phyloP scores from a whole-genome alignment of 148 eudicot genomes.

The Heliamphora exappendiculata region DNA sequence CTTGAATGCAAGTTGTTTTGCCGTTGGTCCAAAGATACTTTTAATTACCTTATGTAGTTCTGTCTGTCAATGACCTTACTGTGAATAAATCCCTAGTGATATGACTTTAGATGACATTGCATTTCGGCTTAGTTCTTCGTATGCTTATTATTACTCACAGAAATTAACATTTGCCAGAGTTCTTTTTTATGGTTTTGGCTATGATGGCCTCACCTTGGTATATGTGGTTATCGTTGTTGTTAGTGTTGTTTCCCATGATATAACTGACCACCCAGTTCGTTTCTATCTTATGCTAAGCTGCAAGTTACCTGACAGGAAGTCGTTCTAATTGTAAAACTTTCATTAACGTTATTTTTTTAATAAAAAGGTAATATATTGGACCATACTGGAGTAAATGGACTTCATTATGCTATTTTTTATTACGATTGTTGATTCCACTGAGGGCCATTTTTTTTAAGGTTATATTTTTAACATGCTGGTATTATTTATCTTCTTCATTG shows the following conservation, averaged over 20 bases:
- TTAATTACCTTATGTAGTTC: constrained; percentile 1
- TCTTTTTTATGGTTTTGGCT: constrained; percentile 9
- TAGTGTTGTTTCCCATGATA: background rate
- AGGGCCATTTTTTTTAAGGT: no score
- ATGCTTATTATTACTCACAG: background rate
- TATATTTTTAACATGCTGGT: no score
- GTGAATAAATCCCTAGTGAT: background rate
- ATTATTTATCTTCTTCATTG: no score
- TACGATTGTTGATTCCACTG: no score
- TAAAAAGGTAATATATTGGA: no score
- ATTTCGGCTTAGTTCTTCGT: background rate
- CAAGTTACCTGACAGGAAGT: constrained; percentile 1
- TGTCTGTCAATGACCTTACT: background rate
- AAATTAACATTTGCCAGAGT: background rate
- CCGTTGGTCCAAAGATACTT: background rate
- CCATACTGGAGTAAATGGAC: no score
- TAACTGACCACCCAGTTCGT: background rate
- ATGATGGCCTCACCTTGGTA: background rate
- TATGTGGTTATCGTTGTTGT: background rate
- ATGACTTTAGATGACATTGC: background rate
- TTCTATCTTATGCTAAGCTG: background rate
- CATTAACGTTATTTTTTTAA: no score
- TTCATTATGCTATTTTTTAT: no score
- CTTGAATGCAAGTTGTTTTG: constrained; percentile 72
- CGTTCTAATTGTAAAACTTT: no score